Base-by-base conservation (phyloP, 169 alveolate genomes). In the Plasmodium chabaudi region DNA sequence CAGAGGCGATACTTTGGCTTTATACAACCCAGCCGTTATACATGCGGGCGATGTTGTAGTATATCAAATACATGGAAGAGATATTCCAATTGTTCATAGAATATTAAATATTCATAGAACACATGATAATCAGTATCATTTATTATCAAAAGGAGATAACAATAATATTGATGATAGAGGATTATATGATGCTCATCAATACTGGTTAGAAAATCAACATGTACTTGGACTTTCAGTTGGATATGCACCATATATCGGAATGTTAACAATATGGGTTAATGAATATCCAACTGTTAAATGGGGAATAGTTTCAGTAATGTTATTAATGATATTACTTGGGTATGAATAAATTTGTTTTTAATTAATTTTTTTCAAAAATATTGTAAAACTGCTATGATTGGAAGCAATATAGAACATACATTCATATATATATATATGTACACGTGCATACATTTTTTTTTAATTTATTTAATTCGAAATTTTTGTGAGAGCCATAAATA, bases 81-180 rank as follows among this genome's bases (percentile, higher is more conserved):
- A 92, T 61, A 97, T 97, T 23, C 99, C 99, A 13, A 97, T 97
- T 46, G 99, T 97, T 23, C 99, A 97, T 87, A 95, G 99, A 72
- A 96, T 96, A 19, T 92, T 96, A 23, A 88, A 95, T 57, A 86
- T 95, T 46, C 94, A 97, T 75, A 92, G 89, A 39, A 93, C 94
- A 39, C 88, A 94, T 70, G 95, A 96, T 19, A 95, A 93, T 25
- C 88, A 70, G 57, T 61, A 87, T 68, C 92, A 92, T 53, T 89
- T 96, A 57, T 89, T 97, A 68, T 96, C 99, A 21, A 97, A 97
- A 95, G 99, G 99, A 15, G 99, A 97, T 92, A 97, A 96, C 92
- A 97, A 97, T 89, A 92, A 92, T 42, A 96, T 95, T 53, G 97
- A 96, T 79, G 99, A 97, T 91, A 93, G 99, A 93, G 98, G 97